Percentiles rank a stretch among this genome's conserved stretches.
phyloP scores from a whole-genome alignment of 148 eudicot species.

The Rhododendron kiyosumense region DNA sequence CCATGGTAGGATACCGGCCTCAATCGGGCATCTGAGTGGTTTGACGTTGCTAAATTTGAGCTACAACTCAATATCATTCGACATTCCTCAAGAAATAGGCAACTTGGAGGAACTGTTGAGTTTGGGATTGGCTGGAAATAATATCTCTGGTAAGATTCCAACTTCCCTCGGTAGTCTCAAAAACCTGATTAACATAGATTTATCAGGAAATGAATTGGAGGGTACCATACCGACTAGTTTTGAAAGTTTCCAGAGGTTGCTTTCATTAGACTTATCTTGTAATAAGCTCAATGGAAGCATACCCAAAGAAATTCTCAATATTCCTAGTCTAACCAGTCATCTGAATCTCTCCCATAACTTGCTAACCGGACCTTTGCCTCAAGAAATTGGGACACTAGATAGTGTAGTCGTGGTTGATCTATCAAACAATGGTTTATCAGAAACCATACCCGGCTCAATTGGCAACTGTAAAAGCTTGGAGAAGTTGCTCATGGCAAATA shows the following conservation, averaged over 20 bases:
- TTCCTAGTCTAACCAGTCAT: slow-evolving; percentile 19
- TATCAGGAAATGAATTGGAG: slow-evolving; percentile 27
- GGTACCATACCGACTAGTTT: slow-evolving; percentile 35
- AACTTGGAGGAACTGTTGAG: slow-evolving; percentile 22
- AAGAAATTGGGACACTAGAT: slow-evolving; percentile 27
- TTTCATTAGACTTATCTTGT: slow-evolving; percentile 23
- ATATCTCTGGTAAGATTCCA: slow-evolving; percentile 29
- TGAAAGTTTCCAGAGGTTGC: slow-evolving; percentile 19
- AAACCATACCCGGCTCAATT: slow-evolving; percentile 40
- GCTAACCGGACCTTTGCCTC: slow-evolving; percentile 39
- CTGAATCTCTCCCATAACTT: slow-evolving; percentile 43
- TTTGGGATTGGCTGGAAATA: slow-evolving; percentile 28
- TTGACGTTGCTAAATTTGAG: slow-evolving; percentile 19
- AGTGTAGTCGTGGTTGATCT: slow-evolving; percentile 29
- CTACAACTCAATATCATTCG: slow-evolving; percentile 22
- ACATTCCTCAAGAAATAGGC: slow-evolving; percentile 30
- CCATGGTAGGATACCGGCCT: slow-evolving; percentile 27
- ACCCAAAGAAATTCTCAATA: slow-evolving; percentile 29
- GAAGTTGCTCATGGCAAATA: slow-evolving; percentile 28
- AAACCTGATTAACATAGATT: slow-evolving; percentile 22
- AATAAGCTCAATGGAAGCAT: slow-evolving; percentile 48
- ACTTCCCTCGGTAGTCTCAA: slow-evolving; percentile 24
- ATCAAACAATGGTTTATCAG: slow-evolving; percentile 37
- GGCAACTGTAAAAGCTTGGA: slow-evolving; percentile 44
- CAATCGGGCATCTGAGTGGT: slow-evolving; percentile 19